These are phyloP conservation scores for Coemansia furcata DNA, from an alignment of 192 early-diverging fungal genomes.

Conservation along the genomic window DNA sequence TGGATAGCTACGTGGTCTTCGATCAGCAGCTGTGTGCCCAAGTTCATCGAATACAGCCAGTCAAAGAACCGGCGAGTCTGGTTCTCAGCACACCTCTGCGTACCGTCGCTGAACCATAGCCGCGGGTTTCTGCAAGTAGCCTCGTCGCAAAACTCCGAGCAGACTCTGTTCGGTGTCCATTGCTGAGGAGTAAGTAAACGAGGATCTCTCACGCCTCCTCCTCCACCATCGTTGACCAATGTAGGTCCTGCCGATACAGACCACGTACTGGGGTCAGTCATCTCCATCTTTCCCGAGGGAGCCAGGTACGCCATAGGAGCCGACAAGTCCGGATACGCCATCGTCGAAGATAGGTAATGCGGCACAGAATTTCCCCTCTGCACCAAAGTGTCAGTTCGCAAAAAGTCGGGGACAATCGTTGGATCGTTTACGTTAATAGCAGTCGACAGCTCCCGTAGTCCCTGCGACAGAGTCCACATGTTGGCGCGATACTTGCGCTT, in stretches of 20 bases:
- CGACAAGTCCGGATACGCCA: conserved; percentile 39
- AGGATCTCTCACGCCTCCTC: background rate
- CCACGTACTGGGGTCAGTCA: conserved; percentile 42
- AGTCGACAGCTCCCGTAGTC: conserved; percentile 45
- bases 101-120: conserved; percentile 46
- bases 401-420: conserved; percentile 22
- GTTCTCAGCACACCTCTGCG: conserved; percentile 47
- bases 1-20: conserved; percentile 59
- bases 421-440: conserved; percentile 46
- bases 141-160: conserved; percentile 44
- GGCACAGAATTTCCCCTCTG: background rate
- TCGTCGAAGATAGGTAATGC: conserved; percentile 38
- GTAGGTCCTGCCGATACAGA: conserved; percentile 3
- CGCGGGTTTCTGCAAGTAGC: conserved; percentile 43
- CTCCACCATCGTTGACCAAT: conserved; percentile 1
- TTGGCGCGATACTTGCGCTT: conserved; percentile 31
- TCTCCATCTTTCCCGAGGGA: conserved; percentile 51
- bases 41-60: conserved; percentile 60
- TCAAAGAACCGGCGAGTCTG: conserved; percentile 58
- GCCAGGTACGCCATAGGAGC: conserved; percentile 49
- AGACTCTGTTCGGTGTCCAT: conserved; percentile 42
- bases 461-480: conserved; percentile 42
- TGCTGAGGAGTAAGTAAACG: conserved; percentile 23
- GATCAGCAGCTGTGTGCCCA: conserved; percentile 63
- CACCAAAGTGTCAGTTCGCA: conserved; percentile 8